phyloP scores from a whole-genome alignment of 495 filamentous ascomycete genomes.

The Aspergillus incahuasiensis region DNA sequence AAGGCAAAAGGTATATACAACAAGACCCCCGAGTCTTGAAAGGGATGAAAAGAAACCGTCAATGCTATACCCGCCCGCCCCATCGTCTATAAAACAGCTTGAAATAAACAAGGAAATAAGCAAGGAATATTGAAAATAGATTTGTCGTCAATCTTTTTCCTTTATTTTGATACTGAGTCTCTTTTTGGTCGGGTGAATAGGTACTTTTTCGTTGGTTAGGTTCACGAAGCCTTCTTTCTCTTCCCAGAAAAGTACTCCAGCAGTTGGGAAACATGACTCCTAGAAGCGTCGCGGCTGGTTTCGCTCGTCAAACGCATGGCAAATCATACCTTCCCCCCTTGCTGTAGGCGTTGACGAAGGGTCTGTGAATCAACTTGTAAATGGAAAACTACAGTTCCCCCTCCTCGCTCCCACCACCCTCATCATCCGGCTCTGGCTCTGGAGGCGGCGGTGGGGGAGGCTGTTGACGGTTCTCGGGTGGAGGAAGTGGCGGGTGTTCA shows the following conservation, averaged over 20 bases:
- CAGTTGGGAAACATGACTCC: no score
- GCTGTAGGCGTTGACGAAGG: no score
- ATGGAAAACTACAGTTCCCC: constrained; percentile 33
- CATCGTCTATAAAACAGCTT: background rate
- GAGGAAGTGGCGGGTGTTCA: constrained; percentile 7
- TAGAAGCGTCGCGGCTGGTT: no score
- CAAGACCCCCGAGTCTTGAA: background rate
- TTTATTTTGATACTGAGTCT: no score
- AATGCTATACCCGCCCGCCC: background rate
- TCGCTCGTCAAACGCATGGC: no score
- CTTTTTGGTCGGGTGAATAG: no score
- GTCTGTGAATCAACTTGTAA: background rate
- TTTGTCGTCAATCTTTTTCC: no score
- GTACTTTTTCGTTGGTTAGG: no score
- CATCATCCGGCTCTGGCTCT: constrained; percentile 20
- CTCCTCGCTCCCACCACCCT: constrained; percentile 40
- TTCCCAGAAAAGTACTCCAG: no score
- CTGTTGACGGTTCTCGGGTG: constrained; percentile 3
- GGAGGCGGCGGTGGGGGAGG: constrained; percentile 14
- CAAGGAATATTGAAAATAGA: no score
- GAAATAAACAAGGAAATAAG: background rate
- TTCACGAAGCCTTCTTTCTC: no score
- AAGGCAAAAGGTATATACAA: background rate
- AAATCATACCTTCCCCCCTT: no score
- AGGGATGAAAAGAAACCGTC: background rate